Conservation (phyloP, 2,329 filamentous ascomycete genomes). For the Hymenoscyphus linearis region DNA sequence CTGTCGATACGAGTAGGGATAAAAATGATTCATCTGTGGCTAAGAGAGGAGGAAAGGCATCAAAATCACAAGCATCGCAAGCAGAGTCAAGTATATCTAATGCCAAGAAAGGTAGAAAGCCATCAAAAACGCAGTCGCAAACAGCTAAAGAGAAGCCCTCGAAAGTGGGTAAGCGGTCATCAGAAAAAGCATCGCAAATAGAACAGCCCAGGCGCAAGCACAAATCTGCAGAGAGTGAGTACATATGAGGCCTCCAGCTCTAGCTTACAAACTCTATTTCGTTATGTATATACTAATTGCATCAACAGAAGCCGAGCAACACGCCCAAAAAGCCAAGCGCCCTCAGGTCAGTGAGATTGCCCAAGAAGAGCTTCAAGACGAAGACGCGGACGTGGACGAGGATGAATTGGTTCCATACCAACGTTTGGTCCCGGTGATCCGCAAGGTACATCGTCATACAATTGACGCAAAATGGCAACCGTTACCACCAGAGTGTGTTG, state of each 20-base stretch:
- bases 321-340: constrained; percentile 3
- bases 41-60: constrained; percentile 8
- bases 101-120: neutral
- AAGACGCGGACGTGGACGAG: constrained; percentile 6
- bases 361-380: constrained; percentile 7
- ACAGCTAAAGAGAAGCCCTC: neutral
- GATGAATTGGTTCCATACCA: constrained; percentile 35
- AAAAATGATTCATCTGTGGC: neutral
- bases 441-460: constrained; percentile 52
- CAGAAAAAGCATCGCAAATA: constrained; percentile 4
- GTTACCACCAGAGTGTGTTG: constrained; percentile 49
- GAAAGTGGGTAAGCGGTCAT: neutral
- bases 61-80: neutral
- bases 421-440: constrained; percentile 46
- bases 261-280: neutral
- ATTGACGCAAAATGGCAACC: constrained; percentile 66
- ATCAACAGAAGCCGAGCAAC: constrained; percentile 3
- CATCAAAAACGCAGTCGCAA: neutral
- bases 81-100: neutral
- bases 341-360: constrained; percentile 4
- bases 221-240: constrained; percentile 12
- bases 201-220: constrained; percentile 11
- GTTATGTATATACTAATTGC: neutral
- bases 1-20: neutral
- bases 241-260: neutral